These are phyloP conservation scores for Dryas integrifolia DNA, from an alignment of 331 rosid genomes.

Conservation along the genomic window DNA sequence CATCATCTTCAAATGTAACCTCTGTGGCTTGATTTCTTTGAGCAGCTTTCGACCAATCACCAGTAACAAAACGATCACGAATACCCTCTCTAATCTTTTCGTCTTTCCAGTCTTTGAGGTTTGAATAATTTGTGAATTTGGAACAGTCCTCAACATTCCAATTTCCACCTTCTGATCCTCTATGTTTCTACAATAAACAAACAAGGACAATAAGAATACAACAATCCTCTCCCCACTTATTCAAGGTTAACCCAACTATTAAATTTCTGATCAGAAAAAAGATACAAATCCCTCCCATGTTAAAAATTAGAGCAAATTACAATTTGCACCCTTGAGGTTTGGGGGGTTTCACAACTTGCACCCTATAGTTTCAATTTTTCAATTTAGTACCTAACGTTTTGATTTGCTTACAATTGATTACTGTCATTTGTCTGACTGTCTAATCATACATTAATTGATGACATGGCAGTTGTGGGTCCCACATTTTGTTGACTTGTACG, in stretches of 20 bases:
- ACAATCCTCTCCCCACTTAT: neutral
- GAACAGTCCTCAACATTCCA: slow-evolving; percentile 69
- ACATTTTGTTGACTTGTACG: too few species aligned
- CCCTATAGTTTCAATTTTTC: too few species aligned
- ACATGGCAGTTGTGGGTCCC: too few species aligned
- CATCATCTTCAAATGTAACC: slow-evolving; percentile 43
- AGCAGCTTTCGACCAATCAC: slow-evolving; percentile 86
- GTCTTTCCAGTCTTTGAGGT: slow-evolving; percentile 45
- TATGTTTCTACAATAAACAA: slow-evolving; percentile 35
- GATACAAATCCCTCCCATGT: slow-evolving; percentile 1
- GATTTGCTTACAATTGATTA: too few species aligned
- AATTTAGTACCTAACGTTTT: too few species aligned
- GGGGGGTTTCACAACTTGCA: too few species aligned
- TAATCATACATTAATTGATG: too few species aligned
- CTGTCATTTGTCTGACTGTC: too few species aligned
- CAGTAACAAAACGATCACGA: slow-evolving; percentile 78
- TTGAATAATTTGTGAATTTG: slow-evolving; percentile 47
- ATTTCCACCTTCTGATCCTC: slow-evolving; percentile 44
- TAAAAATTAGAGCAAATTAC: neutral
- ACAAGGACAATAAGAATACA: neutral
- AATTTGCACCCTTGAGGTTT: too few species aligned
- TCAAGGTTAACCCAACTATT: neutral
- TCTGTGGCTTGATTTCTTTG: slow-evolving; percentile 47
- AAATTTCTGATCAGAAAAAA: neutral
- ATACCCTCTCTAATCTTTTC: slow-evolving; percentile 46